Evolutionary conservation across 768 basidiomycete species (phyloP), one percentile per base, ranked within the genome.

Genomic region (Cyathus striatus): DNA sequence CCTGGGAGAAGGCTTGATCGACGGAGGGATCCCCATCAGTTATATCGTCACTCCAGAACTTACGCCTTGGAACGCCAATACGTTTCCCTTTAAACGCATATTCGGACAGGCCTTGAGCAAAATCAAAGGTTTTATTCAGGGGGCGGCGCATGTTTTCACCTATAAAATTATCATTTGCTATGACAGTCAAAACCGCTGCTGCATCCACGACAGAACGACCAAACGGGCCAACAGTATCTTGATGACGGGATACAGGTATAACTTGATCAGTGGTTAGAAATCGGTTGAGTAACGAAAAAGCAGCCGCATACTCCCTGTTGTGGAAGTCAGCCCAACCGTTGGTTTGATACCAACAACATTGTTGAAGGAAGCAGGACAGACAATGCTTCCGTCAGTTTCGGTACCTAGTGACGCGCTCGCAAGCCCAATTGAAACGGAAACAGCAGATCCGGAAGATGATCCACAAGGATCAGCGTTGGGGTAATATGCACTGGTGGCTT

Each of bases 331-430:
- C 0, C 80, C 80, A 6, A 81, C 68, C 2, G 77, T 81, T 0
- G 81, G 76, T 50, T 79, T 80, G 38, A 82, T 76, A 0, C 79
- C 80, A 4, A 66, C 79, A 6, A 80, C 26, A 48, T 80, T 80
- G 41, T 80, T 80, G n/a, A 65, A 56, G 49, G 63, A 65, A 0
- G 73, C 57, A 22, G 78, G 81, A 47, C 70, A 78, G 4, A 65
- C 72, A 18, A 79, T 78, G 41, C 76, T 77, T 6, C 79, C 76
- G 44, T 74, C 70, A 0, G 76, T 77, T 43, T 78, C 76, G 2
- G 74, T 66, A 5, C 71, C 75, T 1, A 78, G 58, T 1, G 70
- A 58, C 1, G 73, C 73, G 7, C 73, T 59, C 12, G 65, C 58
- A 14, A 79, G 60, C 16, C 78, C 77, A 39, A 77, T 78, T 2